A percentile compares a stretch with the other conserved stretches of the same genome.
phyloP scores from a whole-genome alignment of 2,329 filamentous ascomycete genomes.

The Nannizziopsis arthrosporioides region DNA sequence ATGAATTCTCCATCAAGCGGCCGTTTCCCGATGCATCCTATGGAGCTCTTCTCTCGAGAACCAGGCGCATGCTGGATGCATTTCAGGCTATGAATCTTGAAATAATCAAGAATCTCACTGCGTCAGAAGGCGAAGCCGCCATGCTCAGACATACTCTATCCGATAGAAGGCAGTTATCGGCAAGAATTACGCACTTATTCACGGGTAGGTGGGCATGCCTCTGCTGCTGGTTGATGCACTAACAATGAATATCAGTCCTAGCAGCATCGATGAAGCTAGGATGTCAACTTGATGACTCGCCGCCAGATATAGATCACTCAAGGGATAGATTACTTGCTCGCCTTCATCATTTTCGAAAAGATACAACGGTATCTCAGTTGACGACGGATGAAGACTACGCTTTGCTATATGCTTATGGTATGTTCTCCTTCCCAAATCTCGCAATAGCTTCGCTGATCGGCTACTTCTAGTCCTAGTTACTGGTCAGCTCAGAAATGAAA shows the following conservation, averaged over 20 bases:
- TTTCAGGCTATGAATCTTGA: conserved; percentile 96
- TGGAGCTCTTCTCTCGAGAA: conserved; percentile 63
- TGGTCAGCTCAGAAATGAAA: conserved; percentile 47
- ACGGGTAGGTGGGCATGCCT: conserved; percentile 36
- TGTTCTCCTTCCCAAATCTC: conserved; percentile 20
- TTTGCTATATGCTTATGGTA: conserved; percentile 79
- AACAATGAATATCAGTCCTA: conserved; percentile 53
- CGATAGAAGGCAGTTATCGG: conserved; percentile 70
- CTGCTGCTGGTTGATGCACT: not conserved
- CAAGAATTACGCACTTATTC: conserved; percentile 79
- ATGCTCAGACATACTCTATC: conserved; percentile 66
- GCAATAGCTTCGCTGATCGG: not conserved
- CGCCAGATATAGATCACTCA: conserved; percentile 69
- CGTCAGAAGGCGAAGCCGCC: conserved; percentile 68
- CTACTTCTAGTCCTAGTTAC: conserved; percentile 46
- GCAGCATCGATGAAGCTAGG: conserved; percentile 89
- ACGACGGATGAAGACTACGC: conserved; percentile 61
- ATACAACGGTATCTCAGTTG: conserved; percentile 41
- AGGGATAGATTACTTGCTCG: conserved; percentile 75
- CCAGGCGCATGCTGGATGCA: conserved; percentile 74
- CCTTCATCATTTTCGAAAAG: conserved; percentile 74
- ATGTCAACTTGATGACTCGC: conserved; percentile 78
- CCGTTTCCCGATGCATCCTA: conserved; percentile 71
- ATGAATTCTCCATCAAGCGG: conserved; percentile 77
- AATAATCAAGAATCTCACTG: conserved; percentile 64